Evolutionary conservation across 1,139 yeast species (phyloP), one percentile per base, ranked within the genome.

Genomic region (Pichia sorboxylosa): DNA sequence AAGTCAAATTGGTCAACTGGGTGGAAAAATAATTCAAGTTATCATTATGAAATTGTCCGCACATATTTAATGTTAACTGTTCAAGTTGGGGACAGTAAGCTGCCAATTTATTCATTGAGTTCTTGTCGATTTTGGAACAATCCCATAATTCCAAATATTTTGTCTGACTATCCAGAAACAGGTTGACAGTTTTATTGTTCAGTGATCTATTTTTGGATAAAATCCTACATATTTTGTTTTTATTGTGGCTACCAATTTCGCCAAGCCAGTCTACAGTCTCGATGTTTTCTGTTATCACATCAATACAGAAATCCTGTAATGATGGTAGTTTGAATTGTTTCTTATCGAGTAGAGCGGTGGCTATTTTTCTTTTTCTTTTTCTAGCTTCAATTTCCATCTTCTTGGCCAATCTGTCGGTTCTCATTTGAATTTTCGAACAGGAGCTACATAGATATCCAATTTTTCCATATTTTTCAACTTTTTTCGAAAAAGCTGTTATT

Each of bases 31-130:
- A 79, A 16, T 61, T 51, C 38, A 90, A 53, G 37, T 82, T 79
- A 43, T 78, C 85, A 51, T 82, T 82, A 45, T 79, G 85, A 25
- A 90, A 58, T 46, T 82, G 92, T 3, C 98, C 98, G 59, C 97
- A 90, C 96, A 85, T 87, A 39, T 74, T 74, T 30, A 90, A 59
- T 0, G 79, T 78, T 26, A 90, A 55, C 2, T 64, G 57, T 43
- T 70, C 75, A 4, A 90, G 42, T 25, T 76, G 63, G 0, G 96
- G 95, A 44, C 96, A 82, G 51, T 59, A 80, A 0, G 94, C 65
- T 0, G 87, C 87, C 27, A 90, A 73, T 43, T 74, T 66, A 44
- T 69, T 68, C 37, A 79, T 66, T 0, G 92, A 69, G 41, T 71
- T 79, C 26, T 69, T 65, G 22, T 72, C 71, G 20, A 90, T 67